phyloP scores from a whole-genome alignment of 164 flowering plant genomes.

The Aristolochia fimbriata region DNA sequence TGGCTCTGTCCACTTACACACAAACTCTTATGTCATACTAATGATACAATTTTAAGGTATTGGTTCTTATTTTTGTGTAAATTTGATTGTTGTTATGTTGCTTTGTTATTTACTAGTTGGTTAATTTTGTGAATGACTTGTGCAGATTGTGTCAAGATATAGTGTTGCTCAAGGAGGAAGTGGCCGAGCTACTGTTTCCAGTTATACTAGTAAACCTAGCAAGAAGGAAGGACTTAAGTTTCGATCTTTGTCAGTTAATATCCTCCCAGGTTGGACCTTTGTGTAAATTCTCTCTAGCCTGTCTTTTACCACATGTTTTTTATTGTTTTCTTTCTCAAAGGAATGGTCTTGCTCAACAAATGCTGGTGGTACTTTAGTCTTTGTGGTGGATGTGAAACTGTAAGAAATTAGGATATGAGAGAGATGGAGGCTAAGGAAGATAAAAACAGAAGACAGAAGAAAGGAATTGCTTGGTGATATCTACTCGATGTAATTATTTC shows the following conservation, averaged over 20 bases:
- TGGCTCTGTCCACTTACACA: conserved; percentile 86
- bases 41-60: conserved; percentile 69
- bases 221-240: conserved; percentile 34
- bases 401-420: too few relatives aligned
- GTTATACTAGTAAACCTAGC: conserved; percentile 63
- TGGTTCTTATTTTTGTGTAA: neutral
- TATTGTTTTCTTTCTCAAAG: too few relatives aligned
- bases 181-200: conserved; percentile 83
- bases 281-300: too few relatives aligned
- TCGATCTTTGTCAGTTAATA: conserved; percentile 46
- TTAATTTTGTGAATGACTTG: conserved; percentile 1
- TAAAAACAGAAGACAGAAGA: too few relatives aligned
- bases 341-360: too few relatives aligned
- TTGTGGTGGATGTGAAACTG: too few relatives aligned
- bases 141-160: conserved; percentile 88
- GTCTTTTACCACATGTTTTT: too few relatives aligned
- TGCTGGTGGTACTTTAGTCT: neutral
- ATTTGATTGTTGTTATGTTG: neutral
- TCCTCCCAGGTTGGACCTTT: conserved; percentile 51
- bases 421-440: too few relatives aligned
- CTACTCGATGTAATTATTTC: too few relatives aligned
- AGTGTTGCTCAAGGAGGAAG: conserved; percentile 72
- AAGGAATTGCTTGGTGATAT: too few relatives aligned
- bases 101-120: neutral
- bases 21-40: conserved; percentile 53